Evolutionary conservation across 2,329 filamentous ascomycete species (phyloP), one percentile per base, ranked within the genome.

Genomic region (Aspergillus puulaauensis): DNA sequence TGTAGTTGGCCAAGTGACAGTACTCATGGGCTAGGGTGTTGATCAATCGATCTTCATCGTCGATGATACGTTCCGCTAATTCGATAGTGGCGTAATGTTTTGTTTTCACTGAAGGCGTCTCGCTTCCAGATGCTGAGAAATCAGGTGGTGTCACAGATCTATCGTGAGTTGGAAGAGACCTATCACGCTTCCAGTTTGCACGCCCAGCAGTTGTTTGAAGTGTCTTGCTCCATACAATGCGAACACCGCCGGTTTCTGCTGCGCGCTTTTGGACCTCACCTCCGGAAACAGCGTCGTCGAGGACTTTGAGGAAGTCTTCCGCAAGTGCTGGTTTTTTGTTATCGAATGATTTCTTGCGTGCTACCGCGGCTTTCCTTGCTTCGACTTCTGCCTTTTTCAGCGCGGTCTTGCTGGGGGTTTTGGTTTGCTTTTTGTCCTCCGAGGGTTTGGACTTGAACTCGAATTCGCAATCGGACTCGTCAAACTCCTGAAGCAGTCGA

Each of bases 1-100:
- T 96, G 73, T 93, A 97, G 67, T 92, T 96, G 44, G 91, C 88
- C 1, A 98, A 79, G 70, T 99, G 95, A 73, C 95, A 98, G 78
- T 95, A 98, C 68, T 99, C 95, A 72, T 99, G 95, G 0, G 93
- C 91, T n/a, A 98, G 77, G 0, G 95, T 92, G 73, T 97, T 97
- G 62, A 95, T 82, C 1, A 98, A 82, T 3, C 91, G 86, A 57
- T 89, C 75, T 64, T 90, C 85, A 67, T 88, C 83, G 70, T 91
- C 86, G 61, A 98, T 92, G 47, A 97, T 88, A 72, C 96, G 96
- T 54, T 90, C 86, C 0, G 93, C 91, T 2, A 98, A 84, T 71
- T 98, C 93, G 68, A 98, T 96, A 15, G 82, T 86, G 9, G 91
- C 91, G 66, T 84, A 76, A 71, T 93, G 86, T 52, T 60, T 64